Evolutionary conservation across 2,329 filamentous ascomycete species (phyloP), one percentile per base, ranked within the genome.

Genomic region (Pestalotiopsis sp.): DNA sequence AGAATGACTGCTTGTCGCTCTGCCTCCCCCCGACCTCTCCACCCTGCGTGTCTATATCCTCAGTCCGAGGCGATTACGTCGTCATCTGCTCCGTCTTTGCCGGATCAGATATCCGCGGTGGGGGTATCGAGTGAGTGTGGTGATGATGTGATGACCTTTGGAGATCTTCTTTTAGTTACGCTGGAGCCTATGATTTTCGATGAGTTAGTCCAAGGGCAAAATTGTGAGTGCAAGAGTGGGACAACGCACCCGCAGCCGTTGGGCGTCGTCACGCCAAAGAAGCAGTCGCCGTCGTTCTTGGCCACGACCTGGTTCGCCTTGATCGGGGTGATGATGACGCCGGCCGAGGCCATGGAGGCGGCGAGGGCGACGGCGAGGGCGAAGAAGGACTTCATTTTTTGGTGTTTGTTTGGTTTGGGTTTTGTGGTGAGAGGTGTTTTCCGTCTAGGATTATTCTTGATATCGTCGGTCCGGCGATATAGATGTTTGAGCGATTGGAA

Each of bases 291-390:
- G 2, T 74, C 45, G 20, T 76, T 72, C 73, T 82, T 85, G 36
- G 79, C 74, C n/a, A 89, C 84, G 41, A 89, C 80, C 76, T 89
- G 86, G 70, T 89, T 78, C 25, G 76, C 69, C 57, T 77, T 78
- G 72, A 89, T 83, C 65, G 87, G 87, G 4, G 85, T 87, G 75
- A 87, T 84, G 75, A 90, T 85, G 63, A 89, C 82, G 67, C 84
- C 86, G 36, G 87, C 87, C 71, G 79, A 83, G 74, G 77, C 85
- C 64, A 87, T 74, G 3, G 85, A 84, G 64, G 80, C 79, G 74
- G 81, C 81, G 36, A 83, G 78, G 67, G 83, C 83, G 61, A 86
- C 69, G 68, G 85, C 69, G 20, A 83, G 75, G 20, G 81, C 68
- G 65, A 80, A 70, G 66, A 74, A 72, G 70, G 77, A 72, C 81